phyloP scores from a whole-genome alignment of 1,139 yeast genomes.

The Suhomyces yuchorum region DNA sequence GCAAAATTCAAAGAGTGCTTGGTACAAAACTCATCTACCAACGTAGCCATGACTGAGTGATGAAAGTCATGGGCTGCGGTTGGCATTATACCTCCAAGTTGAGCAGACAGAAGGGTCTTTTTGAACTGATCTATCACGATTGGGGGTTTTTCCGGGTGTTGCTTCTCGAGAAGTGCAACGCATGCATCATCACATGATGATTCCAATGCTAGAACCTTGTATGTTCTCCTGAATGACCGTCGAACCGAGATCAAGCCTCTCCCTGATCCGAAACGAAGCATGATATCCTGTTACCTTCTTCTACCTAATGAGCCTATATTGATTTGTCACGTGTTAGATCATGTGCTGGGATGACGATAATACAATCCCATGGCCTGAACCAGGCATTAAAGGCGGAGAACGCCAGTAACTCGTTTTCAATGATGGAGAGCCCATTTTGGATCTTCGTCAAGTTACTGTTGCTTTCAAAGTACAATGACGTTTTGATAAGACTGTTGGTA shows the following conservation, averaged over 20 bases:
- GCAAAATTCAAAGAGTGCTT: conserved; percentile 27
- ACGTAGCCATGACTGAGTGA: conserved; percentile 52
- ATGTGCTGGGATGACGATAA: neutral
- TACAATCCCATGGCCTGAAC: too few species aligned
- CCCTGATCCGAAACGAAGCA: neutral
- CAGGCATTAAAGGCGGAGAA: too few species aligned
- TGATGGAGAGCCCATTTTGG: too few species aligned
- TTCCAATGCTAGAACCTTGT: conserved; percentile 81
- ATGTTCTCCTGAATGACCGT: conserved; percentile 23
- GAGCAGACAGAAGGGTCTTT: conserved; percentile 64
- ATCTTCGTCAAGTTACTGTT: too few species aligned
- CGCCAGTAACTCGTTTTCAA: too few species aligned
- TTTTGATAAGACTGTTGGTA: too few species aligned
- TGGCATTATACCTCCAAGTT: conserved; percentile 86
- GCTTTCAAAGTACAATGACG: too few species aligned
- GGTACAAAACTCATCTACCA: conserved; percentile 30
- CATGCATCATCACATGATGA: conserved; percentile 96
- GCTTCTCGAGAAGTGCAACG: conserved; percentile 70
- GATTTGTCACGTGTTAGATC: neutral
- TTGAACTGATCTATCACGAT: conserved; percentile 61
- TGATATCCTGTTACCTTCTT: neutral
- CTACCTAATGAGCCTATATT: too few species aligned
- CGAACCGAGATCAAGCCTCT: neutral
- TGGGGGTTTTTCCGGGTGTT: conserved; percentile 39
- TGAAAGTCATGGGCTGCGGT: conserved; percentile 83